Conservation (phyloP, 176 grass and related monocot genomes). For the Carex kokanica region DNA sequence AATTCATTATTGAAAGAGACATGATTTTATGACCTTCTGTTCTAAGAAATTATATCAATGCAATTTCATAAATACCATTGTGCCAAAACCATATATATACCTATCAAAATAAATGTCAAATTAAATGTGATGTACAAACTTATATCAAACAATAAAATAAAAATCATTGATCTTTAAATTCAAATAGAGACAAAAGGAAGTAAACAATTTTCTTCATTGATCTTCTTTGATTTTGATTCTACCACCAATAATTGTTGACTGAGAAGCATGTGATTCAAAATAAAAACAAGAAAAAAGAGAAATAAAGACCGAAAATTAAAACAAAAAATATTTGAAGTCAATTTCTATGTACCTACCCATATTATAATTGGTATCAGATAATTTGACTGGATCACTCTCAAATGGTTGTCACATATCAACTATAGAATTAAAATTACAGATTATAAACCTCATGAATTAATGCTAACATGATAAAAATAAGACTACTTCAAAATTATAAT, state of each 20-base stretch:
- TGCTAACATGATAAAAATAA: neutral
- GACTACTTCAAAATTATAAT: neutral
- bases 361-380: neutral
- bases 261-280: neutral
- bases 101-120: constrained; percentile 10
- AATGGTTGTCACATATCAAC: too few species aligned
- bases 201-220: neutral
- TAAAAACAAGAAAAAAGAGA: neutral
- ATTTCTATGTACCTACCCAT: neutral
- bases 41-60: too few species aligned
- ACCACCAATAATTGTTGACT: neutral
- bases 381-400: neutral
- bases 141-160: neutral
- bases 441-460: neutral
- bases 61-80: too few species aligned
- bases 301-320: neutral
- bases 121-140: neutral
- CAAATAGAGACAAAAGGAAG: neutral
- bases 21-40: neutral
- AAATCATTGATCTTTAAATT: neutral
- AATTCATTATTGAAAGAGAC: neutral
- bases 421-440: neutral
- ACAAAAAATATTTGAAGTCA: neutral
- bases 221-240: neutral
- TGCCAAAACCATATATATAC: neutral